Evolutionary conservation across 2,329 filamentous ascomycete genomes (phyloP).

Genomic region (Myriosclerotinia duriaeana): DNA sequence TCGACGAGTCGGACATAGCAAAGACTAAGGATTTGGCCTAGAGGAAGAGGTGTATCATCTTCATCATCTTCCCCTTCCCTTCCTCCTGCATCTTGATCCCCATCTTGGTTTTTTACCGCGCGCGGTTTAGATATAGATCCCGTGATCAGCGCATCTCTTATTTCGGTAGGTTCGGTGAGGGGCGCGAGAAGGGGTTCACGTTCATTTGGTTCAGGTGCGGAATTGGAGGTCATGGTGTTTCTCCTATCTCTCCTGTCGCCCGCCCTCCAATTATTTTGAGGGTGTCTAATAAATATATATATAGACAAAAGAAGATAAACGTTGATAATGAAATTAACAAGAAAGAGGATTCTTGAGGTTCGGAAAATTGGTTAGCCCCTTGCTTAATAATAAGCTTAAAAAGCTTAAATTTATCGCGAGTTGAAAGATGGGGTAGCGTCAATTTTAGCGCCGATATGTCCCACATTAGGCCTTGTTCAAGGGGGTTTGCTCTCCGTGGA

Average conservation of each 20-base stretch:
- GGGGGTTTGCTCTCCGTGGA: not conserved
- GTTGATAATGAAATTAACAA: too few relatives aligned
- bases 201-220: not conserved
- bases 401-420: too few relatives aligned
- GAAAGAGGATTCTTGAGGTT: too few relatives aligned
- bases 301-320: too few relatives aligned
- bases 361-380: too few relatives aligned
- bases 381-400: too few relatives aligned
- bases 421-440: too few relatives aligned
- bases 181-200: conserved; percentile 14
- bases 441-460: too few relatives aligned
- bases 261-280: not conserved
- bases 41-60: conserved; percentile 54
- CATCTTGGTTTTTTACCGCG: not conserved
- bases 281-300: too few relatives aligned
- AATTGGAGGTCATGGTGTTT: not conserved
- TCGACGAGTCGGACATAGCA: conserved; percentile 73
- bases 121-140: conserved; percentile 8
- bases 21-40: conserved; percentile 66
- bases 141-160: conserved; percentile 11
- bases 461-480: not conserved
- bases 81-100: not conserved
- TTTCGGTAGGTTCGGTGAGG: not conserved
- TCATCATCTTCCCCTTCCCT: not conserved
- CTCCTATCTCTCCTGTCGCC: not conserved